Evolutionary conservation across 2,329 filamentous ascomycete genomes (phyloP).

Genomic region (Xylariaceae sp.): DNA sequence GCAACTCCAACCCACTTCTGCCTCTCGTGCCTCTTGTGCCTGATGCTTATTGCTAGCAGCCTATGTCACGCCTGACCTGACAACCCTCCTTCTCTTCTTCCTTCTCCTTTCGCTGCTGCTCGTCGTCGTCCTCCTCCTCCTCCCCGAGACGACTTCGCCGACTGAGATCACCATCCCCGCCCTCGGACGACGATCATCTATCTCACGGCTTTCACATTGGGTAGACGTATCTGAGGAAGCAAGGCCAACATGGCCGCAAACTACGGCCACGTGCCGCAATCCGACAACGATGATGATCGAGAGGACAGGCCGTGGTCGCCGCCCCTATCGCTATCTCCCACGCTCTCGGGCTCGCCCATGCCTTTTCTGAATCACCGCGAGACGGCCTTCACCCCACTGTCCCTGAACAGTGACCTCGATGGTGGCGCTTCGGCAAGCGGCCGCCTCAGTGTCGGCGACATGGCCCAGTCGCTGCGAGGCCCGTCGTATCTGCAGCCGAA

Average conservation of each 20-base stretch:
- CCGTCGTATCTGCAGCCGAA: conserved; percentile 14
- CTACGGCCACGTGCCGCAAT: conserved; percentile 19
- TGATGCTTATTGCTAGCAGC: too few relatives aligned
- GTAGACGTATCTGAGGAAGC: neutral
- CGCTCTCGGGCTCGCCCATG: conserved; percentile 24
- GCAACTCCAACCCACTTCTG: too few relatives aligned
- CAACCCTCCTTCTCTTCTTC: neutral
- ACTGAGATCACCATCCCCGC: neutral
- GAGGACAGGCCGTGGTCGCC: conserved; percentile 17
- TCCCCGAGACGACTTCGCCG: neutral
- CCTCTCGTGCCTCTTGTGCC: too few relatives aligned
- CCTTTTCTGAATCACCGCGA: conserved; percentile 20
- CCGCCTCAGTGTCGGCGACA: conserved; percentile 16
- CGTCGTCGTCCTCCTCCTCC: neutral
- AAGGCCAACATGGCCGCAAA: conserved; percentile 14
- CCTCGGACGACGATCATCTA: neutral
- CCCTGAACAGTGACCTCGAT: conserved; percentile 23
- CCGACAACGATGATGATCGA: conserved; percentile 19
- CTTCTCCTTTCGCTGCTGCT: neutral
- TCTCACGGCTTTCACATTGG: neutral
- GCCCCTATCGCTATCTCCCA: conserved; percentile 19
- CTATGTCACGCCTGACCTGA: neutral
- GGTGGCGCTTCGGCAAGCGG: conserved; percentile 1
- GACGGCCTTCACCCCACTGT: conserved; percentile 24
- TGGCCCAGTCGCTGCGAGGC: conserved; percentile 24